Conservation (phyloP, 2,329 filamentous ascomycete species). For the Fusarium tjaetaba region DNA sequence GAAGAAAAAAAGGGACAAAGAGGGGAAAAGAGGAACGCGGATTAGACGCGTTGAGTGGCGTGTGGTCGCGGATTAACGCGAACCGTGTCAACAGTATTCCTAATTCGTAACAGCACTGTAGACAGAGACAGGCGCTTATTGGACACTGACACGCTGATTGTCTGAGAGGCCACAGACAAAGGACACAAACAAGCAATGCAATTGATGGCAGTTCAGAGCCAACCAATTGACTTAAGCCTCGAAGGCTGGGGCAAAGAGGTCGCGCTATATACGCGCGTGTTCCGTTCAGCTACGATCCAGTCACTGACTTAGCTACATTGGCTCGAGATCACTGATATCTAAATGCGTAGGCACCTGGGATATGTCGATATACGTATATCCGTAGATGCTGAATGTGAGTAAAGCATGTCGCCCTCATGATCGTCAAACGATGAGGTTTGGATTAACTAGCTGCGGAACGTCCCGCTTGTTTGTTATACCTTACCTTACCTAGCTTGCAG, state of each 20-base stretch:
- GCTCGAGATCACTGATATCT: neutral
- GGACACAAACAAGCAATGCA: constrained; percentile 23
- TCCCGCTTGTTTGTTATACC: constrained; percentile 31
- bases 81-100: constrained; percentile 5
- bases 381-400: neutral
- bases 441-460: constrained; percentile 37
- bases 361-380: neutral
- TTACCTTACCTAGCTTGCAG: neutral
- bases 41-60: constrained; percentile 41
- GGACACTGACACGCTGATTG: constrained; percentile 22
- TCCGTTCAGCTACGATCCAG: neutral
- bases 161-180: constrained; percentile 2
- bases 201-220: neutral
- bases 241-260: constrained; percentile 1
- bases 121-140: neutral
- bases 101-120: constrained; percentile 1
- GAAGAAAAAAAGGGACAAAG: constrained; percentile 22
- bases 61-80: constrained; percentile 21
- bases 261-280: constrained; percentile 24
- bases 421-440: neutral
- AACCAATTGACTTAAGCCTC: constrained; percentile 26
- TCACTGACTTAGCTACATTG: neutral
- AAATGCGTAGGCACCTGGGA: neutral
- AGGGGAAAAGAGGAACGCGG: constrained; percentile 28
- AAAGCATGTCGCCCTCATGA: neutral